Evolutionary conservation across 768 basidiomycete species (phyloP).

Genomic region (Russula dissimulans): DNA sequence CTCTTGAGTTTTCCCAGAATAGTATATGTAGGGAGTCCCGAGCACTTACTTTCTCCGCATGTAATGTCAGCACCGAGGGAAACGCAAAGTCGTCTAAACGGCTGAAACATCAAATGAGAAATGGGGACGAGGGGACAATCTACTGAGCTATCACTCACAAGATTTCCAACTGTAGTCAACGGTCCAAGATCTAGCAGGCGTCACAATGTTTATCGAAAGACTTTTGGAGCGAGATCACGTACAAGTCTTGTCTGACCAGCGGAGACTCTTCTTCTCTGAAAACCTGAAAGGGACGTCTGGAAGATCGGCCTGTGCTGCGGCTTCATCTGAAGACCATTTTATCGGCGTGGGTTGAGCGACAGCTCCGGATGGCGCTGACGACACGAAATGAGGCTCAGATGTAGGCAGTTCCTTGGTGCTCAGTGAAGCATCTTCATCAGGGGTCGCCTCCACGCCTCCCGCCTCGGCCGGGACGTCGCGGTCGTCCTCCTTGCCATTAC

Average conservation of each 20-base stretch:
- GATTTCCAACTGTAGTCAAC: slow-evolving; percentile 89
- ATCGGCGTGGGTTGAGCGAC: not conserved
- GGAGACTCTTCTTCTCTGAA: slow-evolving; percentile 75
- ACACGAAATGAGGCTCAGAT: slow-evolving; percentile 19
- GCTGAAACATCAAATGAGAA: slow-evolving; percentile 37
- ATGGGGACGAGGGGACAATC: not conserved
- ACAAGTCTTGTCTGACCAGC: slow-evolving; percentile 88
- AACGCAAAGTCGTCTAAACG: slow-evolving; percentile 86
- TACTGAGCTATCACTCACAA: slow-evolving; percentile 41
- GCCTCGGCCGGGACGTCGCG: slow-evolving; percentile 12
- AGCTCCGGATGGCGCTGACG: slow-evolving; percentile 3
- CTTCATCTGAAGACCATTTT: slow-evolving; percentile 23
- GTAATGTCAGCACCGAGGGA: slow-evolving; percentile 88
- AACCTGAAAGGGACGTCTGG: slow-evolving; percentile 66
- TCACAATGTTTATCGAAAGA: slow-evolving; percentile 27
- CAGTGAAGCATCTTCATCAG: slow-evolving; percentile 6
- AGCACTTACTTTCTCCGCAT: slow-evolving; percentile 73
- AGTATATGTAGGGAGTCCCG: not conserved
- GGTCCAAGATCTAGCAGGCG: slow-evolving; percentile 52
- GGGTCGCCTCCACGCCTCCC: slow-evolving; percentile 1
- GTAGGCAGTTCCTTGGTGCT: not conserved
- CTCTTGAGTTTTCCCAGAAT: not conserved
- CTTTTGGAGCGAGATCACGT: slow-evolving; percentile 20
- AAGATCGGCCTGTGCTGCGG: slow-evolving; percentile 36
- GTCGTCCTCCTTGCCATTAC: not conserved